phyloP scores from a whole-genome alignment of 805 yeast genomes.

The Ogataea neopini region DNA sequence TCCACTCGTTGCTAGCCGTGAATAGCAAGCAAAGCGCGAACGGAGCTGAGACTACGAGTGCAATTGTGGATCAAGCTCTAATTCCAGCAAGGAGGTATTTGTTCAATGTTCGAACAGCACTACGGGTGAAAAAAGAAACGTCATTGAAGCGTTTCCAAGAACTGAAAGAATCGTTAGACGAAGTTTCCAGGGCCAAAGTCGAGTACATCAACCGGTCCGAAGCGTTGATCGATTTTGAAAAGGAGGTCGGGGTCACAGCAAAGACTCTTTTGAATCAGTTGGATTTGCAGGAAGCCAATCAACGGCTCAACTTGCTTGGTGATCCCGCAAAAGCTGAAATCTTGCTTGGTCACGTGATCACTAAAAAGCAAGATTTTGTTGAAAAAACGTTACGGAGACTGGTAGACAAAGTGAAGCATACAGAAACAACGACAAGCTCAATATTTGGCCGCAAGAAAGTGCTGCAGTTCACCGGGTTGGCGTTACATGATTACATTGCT shows the following conservation, averaged over 20 bases:
- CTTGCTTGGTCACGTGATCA: constrained; percentile 10
- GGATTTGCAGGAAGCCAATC: constrained; percentile 3
- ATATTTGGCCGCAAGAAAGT: constrained; percentile 11
- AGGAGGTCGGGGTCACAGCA: constrained; percentile 10
- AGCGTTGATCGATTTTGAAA: constrained; percentile 19
- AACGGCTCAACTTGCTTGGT: constrained; percentile 15
- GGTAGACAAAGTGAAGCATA: constrained; percentile 8
- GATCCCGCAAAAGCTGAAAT: constrained; percentile 19
- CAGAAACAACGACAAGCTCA: background rate
- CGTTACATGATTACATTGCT: constrained; percentile 10
- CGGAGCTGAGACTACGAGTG: constrained; percentile 5
- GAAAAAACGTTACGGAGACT: constrained; percentile 5
- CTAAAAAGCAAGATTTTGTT: constrained; percentile 12
- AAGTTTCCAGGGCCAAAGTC: constrained; percentile 2
- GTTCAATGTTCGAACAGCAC: constrained; percentile 7
- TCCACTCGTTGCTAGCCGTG: constrained; percentile 11
- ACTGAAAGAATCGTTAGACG: constrained; percentile 1
- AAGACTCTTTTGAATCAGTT: constrained; percentile 1
- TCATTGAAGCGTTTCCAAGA: background rate
- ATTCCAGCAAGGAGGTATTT: constrained; percentile 20
- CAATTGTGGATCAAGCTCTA: constrained; percentile 8
- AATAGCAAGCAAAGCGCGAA: constrained; percentile 17
- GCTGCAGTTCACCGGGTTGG: constrained; percentile 18
- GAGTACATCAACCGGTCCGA: constrained; percentile 20
- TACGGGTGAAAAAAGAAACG: constrained; percentile 7